Evolutionary conservation across 352 stramenopile genomes (phyloP), one percentile per base, ranked within the genome.

Genomic region (Phytophthora ramorum): DNA sequence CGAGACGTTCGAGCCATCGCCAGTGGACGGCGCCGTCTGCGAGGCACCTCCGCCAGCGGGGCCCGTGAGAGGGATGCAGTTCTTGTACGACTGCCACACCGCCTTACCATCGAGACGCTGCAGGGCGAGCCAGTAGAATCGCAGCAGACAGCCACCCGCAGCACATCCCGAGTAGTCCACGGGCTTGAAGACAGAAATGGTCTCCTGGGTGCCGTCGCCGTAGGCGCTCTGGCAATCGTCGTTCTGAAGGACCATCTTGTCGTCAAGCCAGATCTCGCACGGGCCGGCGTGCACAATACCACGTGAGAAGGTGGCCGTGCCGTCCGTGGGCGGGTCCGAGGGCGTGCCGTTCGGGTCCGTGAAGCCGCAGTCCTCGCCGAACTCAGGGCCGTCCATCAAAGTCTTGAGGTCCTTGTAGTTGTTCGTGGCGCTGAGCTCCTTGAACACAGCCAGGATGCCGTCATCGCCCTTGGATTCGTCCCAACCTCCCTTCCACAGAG

Each of bases 61-160:
- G n/a, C 69, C 69, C 22, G 61, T 61, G 19, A 77, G 41, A 3
- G 69, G 64, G n/a, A 74, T 63, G 45, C 69, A 78, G 34, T 78
- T 72, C 55, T 74, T 79, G 67, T 79, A 79, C 7, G 58, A 58
- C 28, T 79, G 63, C 71, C 71, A 76, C 4, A 61, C 37, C 17
- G 63, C 58, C 59, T 73, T 54, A 26, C 58, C 43, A n/a, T 75
- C 46, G 16, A 72, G 41, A 56, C 56, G 60, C 41, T 79, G 67
- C 16, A 76, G 44, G 0, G 57, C 67, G 6, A 79, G 40, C 63
- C 64, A 76, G 67, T 76, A 76, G 57, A 75, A 79, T 0, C 67
- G 58, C 3, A 76, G 28, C 63, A 76, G 68, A 50, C 71, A 79
- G 0, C 69, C 69, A 4, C 52, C 48, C 1, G 62, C 37, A 1